Evolutionary conservation across 1,284 basidiomycete genomes (phyloP).

Genomic region (Boletus mariae): DNA sequence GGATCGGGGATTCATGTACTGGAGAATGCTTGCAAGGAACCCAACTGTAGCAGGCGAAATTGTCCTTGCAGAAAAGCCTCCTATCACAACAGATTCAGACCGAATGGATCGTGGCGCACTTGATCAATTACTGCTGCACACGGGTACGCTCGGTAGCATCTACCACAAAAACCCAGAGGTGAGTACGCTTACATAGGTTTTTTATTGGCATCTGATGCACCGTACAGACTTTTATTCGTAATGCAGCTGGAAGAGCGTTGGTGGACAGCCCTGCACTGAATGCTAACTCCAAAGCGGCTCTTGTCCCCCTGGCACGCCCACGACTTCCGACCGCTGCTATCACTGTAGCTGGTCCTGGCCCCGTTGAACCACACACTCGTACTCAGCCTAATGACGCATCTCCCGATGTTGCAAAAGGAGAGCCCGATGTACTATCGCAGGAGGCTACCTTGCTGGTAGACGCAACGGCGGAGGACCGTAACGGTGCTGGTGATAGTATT

Average conservation of each 20-base stretch:
- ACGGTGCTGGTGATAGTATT: constrained; percentile 1
- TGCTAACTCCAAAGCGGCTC: constrained; percentile 62
- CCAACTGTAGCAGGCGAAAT: constrained; percentile 87
- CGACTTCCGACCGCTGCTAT: constrained; percentile 48
- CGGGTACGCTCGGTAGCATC: constrained; percentile 80
- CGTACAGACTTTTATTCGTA: constrained; percentile 76
- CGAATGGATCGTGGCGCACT: constrained; percentile 94
- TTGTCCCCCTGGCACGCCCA: constrained; percentile 58
- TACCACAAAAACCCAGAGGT: constrained; percentile 90
- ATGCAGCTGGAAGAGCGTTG: constrained; percentile 69
- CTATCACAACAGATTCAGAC: constrained; percentile 97
- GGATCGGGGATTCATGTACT: constrained; percentile 99
- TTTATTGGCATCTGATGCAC: constrained; percentile 13
- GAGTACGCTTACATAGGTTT: constrained; percentile 17
- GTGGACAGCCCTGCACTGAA: constrained; percentile 78
- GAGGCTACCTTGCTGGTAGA: constrained; percentile 7
- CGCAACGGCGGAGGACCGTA: background rate
- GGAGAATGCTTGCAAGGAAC: constrained; percentile 94
- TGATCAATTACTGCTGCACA: constrained; percentile 82
- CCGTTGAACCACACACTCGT: constrained; percentile 44
- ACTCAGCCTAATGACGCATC: constrained; percentile 22
- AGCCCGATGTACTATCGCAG: constrained; percentile 10
- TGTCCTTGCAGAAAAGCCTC: constrained; percentile 91
- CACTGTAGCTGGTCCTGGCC: constrained; percentile 63
- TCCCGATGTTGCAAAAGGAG: constrained; percentile 18